A percentile compares a stretch with the other conserved stretches of the same genome.
phyloP scores from a whole-genome alignment of 2,329 filamentous ascomycete species.

The Cordyceps fumosorosea region DNA sequence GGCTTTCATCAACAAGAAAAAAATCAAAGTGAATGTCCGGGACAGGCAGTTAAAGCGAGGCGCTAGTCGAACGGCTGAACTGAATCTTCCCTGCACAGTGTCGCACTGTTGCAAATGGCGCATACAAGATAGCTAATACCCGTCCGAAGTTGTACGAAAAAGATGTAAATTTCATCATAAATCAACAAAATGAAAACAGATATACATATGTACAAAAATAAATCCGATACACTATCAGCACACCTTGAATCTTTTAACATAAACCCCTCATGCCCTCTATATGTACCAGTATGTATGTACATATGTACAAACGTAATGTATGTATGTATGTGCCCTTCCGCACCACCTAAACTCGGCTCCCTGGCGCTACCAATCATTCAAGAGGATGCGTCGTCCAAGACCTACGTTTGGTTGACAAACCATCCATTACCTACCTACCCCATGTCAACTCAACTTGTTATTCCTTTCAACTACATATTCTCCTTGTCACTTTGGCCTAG shows the following conservation, averaged over 20 bases:
- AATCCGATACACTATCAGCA: too few relatives aligned
- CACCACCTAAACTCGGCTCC: not conserved
- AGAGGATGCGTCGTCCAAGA: not conserved
- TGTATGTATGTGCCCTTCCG: not conserved
- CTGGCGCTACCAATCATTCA: constrained; percentile 1
- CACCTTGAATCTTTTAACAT: too few relatives aligned
- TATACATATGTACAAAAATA: too few relatives aligned
- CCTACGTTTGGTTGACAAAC: not conserved
- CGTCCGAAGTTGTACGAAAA: not conserved
- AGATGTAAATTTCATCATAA: not conserved
- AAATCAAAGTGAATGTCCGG: not conserved
- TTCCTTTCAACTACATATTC: not conserved
- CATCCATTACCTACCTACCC: not conserved
- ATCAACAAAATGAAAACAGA: not conserved
- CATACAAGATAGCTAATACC: not conserved
- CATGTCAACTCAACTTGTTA: not conserved
- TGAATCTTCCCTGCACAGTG: not conserved
- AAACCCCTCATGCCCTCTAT: too few relatives aligned
- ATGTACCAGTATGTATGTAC: not conserved
- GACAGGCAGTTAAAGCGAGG: not conserved
- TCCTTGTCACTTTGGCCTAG: not conserved
- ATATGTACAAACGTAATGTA: not conserved
- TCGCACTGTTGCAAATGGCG: not conserved
- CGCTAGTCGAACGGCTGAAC: not conserved
- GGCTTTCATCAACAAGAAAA: too few relatives aligned